A percentile compares a stretch with the other conserved stretches of the same genome.
Conservation (phyloP, 202 grass and related monocot genomes). For the Panicum hallii region DNA sequence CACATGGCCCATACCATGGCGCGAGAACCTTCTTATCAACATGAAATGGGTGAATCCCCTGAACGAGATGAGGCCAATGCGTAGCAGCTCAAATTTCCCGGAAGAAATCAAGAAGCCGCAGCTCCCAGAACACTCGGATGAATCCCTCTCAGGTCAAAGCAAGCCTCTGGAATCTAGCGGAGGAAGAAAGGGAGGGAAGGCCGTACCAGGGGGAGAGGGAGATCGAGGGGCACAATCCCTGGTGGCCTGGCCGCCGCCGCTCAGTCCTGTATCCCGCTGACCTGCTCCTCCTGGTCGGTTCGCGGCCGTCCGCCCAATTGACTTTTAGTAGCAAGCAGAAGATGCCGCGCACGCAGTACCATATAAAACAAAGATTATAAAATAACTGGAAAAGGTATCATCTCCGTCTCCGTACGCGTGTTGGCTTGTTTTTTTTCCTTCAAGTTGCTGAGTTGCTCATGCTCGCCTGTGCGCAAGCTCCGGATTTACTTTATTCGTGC, state of each 20-base stretch:
- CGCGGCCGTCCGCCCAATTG: neutral
- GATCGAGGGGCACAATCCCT: neutral
- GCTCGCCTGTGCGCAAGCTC: too few species aligned
- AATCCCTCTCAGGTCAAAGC: neutral
- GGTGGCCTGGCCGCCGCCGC: neutral
- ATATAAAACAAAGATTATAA: neutral
- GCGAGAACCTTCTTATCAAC: neutral
- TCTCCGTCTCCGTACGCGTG: neutral
- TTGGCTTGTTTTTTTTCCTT: neutral
- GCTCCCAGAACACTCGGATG: neutral
- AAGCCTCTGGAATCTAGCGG: neutral
- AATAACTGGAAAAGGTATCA: too few species aligned
- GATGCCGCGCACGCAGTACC: neutral
- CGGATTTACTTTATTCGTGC: too few species aligned
- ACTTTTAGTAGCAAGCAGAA: neutral
- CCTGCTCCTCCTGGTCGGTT: neutral
- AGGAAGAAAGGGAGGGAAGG: neutral
- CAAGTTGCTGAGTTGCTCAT: neutral
- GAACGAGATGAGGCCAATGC: neutral
- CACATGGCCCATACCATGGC: neutral
- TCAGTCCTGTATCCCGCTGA: neutral
- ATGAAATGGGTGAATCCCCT: neutral
- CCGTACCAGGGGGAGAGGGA: neutral
- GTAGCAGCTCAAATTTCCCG: neutral
- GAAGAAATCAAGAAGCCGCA: conserved; percentile 10